phyloP scores from a whole-genome alignment of 1,139 yeast species.

The Blastobotrys petasosporus region DNA sequence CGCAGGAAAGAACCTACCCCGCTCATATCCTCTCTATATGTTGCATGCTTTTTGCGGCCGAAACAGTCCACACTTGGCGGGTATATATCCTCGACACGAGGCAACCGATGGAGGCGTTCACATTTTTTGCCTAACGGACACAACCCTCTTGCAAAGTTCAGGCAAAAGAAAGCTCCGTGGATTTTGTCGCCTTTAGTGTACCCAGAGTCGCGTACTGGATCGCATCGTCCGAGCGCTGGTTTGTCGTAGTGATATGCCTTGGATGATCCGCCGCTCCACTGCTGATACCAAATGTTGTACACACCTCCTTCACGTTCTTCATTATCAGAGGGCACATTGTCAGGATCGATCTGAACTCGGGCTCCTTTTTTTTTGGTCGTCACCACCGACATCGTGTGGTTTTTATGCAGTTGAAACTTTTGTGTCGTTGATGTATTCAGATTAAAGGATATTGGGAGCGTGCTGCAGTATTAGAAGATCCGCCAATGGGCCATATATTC shows the following conservation, averaged over 20 bases:
- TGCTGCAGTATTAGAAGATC: too few relatives aligned
- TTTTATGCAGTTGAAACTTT: too few relatives aligned
- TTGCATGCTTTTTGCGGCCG: conserved; percentile 82
- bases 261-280: conserved; percentile 61
- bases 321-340: conserved; percentile 52
- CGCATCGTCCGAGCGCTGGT: conserved; percentile 42
- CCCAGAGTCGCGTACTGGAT: conserved; percentile 63
- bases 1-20: conserved; percentile 84
- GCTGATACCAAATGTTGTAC: conserved; percentile 82
- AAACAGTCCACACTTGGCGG: conserved; percentile 79
- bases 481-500: too few relatives aligned
- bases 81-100: conserved; percentile 44
- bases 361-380: conserved; percentile 39
- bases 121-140: conserved; percentile 77
- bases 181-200: conserved; percentile 60
- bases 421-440: not conserved
- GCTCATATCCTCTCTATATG: conserved; percentile 86
- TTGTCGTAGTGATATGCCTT: conserved; percentile 22
- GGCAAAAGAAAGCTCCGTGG: conserved; percentile 51
- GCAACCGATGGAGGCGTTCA: conserved; percentile 70
- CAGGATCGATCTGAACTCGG: conserved; percentile 68
- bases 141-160: conserved; percentile 85
- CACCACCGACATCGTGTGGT: not conserved
- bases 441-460: too few relatives aligned
- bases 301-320: conserved; percentile 33